Evolutionary conservation across 192 early-diverging fungal species (phyloP), one percentile per base, ranked within the genome.

Genomic region (Coemansia sp.): DNA sequence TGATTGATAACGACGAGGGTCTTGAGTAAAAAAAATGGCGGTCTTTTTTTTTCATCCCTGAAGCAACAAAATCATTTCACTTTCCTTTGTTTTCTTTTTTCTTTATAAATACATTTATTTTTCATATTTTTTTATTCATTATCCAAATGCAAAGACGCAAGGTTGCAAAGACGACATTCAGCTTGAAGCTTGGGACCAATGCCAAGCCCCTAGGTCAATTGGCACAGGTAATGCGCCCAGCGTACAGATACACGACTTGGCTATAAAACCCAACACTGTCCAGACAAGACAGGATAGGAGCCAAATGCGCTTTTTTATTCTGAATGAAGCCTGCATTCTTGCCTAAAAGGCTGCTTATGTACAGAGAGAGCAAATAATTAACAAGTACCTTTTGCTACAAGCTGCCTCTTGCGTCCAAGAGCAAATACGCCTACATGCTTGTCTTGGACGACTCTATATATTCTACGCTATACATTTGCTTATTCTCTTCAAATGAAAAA

Each of bases 1-100:
- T 78, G 30, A 67, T 78, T 35, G 68, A 78, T 27, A 62, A 59
- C 28, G 53, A 67, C 42, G 68, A 78, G 3, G 67, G 67, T 0
- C 29, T 75, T 7, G 61, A 62, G 14, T 68, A 54, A 50, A n/a
- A n/a, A n/a, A 44, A 18, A 6, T 39, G 36, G 23, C 15, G 20
- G n/a, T 51, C 46, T 35, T 50, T 14, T 0, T 48, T 6, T 3
- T 19, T 40, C 23, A 52, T 53, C 40, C 34, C 23, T 35, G 22
- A 3, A 9, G 10, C 26, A 18, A 24, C 17, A 19, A 9, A 42
- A 30, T 47, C 34, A 34, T 47, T 47, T 34, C 4, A 11, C 18
- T 39, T 9, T 36, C 29, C 38, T 29, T 30, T 15, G 24, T 34
- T 46, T 32, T 46, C 3, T 40, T 46, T 5, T 41, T 44, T 52